Conservation (phyloP, 345 rosid genomes). For the Alliaria petiolata region DNA sequence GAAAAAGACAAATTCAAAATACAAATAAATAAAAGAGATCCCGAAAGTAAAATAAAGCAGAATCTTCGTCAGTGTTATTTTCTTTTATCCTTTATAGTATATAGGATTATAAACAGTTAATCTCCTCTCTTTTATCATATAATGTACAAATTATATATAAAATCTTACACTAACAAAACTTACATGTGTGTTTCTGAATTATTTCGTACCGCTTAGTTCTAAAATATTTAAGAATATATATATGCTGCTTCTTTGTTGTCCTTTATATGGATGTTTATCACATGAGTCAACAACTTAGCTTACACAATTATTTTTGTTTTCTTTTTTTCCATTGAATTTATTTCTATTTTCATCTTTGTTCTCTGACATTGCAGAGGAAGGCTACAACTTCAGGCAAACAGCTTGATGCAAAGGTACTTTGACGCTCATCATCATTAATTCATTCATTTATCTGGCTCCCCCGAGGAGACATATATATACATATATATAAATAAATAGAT, state of each 20-base stretch:
- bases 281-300: constrained; percentile 4
- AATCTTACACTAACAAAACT: not conserved
- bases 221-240: not conserved
- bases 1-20: constrained; percentile 14
- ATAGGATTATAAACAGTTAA: constrained; percentile 8
- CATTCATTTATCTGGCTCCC: not conserved
- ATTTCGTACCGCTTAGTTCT: not conserved
- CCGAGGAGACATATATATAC: constrained; percentile 11
- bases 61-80: constrained; percentile 16
- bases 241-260: not conserved
- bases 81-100: not conserved
- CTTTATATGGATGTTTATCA: not conserved
- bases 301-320: not conserved
- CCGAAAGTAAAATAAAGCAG: constrained; percentile 1
- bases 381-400: constrained; percentile 77
- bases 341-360: constrained; percentile 17
- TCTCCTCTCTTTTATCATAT: not conserved
- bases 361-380: constrained; percentile 63
- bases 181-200: not conserved
- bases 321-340: constrained; percentile 10
- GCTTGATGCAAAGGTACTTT: constrained; percentile 86
- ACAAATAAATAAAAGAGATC: constrained; percentile 7
- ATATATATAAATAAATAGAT: not conserved
- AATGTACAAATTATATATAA: too few species aligned
- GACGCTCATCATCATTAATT: constrained; percentile 1